These are phyloP conservation scores for Raphanus sativus DNA, from an alignment of 345 rosid species.

Conservation along the genomic window DNA sequence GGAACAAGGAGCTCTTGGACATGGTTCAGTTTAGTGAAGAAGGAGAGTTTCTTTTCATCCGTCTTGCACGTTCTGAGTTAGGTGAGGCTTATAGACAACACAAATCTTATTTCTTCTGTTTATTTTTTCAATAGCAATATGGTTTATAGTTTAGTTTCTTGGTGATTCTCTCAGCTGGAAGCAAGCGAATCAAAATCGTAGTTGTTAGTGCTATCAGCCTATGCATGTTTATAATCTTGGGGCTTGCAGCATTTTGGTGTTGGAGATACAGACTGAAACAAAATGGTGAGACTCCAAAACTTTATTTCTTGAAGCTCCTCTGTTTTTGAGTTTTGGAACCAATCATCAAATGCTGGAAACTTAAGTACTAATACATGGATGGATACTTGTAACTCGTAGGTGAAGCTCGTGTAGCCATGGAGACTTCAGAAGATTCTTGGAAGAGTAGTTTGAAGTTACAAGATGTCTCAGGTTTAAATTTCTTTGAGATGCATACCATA, in stretches of 20 bases:
- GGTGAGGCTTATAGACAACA: neutral
- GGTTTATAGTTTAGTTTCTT: neutral
- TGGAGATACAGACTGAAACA: neutral
- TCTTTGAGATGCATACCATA: constrained; percentile 22
- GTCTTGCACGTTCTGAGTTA: neutral
- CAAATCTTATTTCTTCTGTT: neutral
- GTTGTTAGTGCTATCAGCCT: neutral
- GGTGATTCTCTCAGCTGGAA: neutral
- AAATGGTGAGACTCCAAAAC: neutral
- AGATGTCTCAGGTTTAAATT: constrained; percentile 5
- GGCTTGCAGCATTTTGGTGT: neutral
- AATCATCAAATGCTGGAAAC: neutral
- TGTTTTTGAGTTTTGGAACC: neutral
- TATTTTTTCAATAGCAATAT: neutral
- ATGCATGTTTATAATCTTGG: neutral
- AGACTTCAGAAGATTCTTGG: neutral
- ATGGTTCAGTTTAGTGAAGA: neutral
- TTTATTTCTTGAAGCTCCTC: neutral
- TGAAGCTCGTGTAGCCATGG: neutral
- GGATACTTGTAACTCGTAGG: neutral
- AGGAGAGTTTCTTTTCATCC: neutral
- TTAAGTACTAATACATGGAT: neutral
- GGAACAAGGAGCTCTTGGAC: neutral
- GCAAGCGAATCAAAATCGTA: neutral
- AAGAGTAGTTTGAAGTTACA: neutral